Evolutionary conservation across 805 yeast species (phyloP).

Genomic region (Phaffomyces antillensis): DNA sequence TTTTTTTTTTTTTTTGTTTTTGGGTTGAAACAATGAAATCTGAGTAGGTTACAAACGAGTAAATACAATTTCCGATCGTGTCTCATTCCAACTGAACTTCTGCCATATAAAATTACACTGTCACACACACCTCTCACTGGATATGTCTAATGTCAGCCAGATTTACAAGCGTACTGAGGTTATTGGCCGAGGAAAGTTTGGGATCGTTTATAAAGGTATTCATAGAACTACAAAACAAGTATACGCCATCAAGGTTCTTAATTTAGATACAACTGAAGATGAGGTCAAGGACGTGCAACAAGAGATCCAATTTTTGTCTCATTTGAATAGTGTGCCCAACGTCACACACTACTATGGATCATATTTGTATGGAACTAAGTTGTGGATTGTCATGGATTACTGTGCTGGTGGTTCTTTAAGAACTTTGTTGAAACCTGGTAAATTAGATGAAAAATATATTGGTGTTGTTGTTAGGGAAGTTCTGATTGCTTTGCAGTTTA

Average conservation of each 20-base stretch:
- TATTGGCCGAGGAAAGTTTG: slow-evolving; percentile 95
- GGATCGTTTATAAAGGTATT: slow-evolving; percentile 87
- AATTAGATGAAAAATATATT: slow-evolving; percentile 74
- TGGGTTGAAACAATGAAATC: no score
- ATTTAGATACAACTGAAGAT: slow-evolving; percentile 87
- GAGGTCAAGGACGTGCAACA: slow-evolving; percentile 93
- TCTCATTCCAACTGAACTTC: not conserved
- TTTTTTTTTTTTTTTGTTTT: no score
- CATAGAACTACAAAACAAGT: slow-evolving; percentile 63
- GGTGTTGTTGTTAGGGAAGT: slow-evolving; percentile 83
- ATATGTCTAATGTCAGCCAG: slow-evolving; percentile 24
- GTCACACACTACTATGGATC: slow-evolving; percentile 84
- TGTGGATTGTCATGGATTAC: slow-evolving; percentile 69
- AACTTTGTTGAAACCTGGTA: slow-evolving; percentile 79
- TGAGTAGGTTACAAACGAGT: no score
- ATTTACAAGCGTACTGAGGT: slow-evolving; percentile 78
- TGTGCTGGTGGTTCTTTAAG: slow-evolving; percentile 88
- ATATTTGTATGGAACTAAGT: slow-evolving; percentile 8
- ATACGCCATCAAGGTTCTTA: slow-evolving; percentile 89
- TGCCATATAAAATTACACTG: not conserved
- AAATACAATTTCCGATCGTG: no score
- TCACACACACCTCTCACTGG: no score
- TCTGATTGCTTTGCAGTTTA: slow-evolving; percentile 65
- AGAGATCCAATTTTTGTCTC: slow-evolving; percentile 82
- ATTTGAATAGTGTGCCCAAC: slow-evolving; percentile 79